Evolutionary conservation across 2,329 filamentous ascomycete genomes (phyloP).

Genomic region (Amylocarpus encephaloides): DNA sequence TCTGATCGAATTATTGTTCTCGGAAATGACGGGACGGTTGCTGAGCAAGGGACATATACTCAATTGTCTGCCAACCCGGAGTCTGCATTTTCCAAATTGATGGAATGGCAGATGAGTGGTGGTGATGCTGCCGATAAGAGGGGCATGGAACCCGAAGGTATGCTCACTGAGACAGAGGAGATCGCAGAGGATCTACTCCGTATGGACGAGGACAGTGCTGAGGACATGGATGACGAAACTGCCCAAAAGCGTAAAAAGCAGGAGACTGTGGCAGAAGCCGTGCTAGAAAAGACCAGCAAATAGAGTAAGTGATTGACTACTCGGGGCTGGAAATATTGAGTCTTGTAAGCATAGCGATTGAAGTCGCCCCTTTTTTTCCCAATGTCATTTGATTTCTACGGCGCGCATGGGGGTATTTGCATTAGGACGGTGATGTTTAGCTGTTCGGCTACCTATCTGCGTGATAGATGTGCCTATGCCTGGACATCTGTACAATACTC

Average conservation of each 20-base stretch:
- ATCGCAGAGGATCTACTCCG: constrained; percentile 23
- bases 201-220: constrained; percentile 17
- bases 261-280: constrained; percentile 15
- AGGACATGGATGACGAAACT: constrained; percentile 13
- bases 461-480: background rate
- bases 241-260: constrained; percentile 11
- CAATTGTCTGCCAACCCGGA: constrained; percentile 65
- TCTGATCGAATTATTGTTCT: constrained; percentile 93
- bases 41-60: constrained; percentile 80
- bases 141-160: constrained; percentile 21
- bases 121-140: constrained; percentile 52
- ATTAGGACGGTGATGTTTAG: constrained; percentile 3
- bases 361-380: background rate
- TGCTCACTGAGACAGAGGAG: constrained; percentile 26
- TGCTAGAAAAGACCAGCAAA: constrained; percentile 12
- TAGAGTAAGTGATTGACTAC: background rate
- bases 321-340: background rate
- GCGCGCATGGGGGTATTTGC: constrained; percentile 5
- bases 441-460: background rate
- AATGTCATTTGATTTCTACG: background rate
- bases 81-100: constrained; percentile 87
- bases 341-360: background rate
- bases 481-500: constrained; percentile 17
- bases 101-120: constrained; percentile 98
- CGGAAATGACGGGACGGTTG: constrained; percentile 77